Base-by-base conservation (phyloP, 345 rosid genomes). In the Linum tenue region DNA sequence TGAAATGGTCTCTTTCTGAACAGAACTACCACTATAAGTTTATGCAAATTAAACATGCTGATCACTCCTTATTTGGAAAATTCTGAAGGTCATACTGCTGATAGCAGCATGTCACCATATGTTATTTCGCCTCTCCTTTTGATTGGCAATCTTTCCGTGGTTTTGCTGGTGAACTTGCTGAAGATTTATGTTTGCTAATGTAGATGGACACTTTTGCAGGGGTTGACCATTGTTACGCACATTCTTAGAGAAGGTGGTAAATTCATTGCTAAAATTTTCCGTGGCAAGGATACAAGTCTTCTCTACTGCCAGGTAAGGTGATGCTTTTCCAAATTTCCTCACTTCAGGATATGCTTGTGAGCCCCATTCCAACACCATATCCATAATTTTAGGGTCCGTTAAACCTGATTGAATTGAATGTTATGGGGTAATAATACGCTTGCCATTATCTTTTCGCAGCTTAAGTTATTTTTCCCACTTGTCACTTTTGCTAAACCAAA, bases 211-310 rank as follows among this genome's bases (percentile, higher is more conserved):
- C 1, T 2, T 4, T 67, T 77, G 43, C 78, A 94, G 97, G 99
- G 96, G 42, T 81, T 90, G 74, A 94, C 99, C 0, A 82, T 90
- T 76, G 97, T 88, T 63, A 75, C 92, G 42, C 97, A 88, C 77
- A 68, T 94, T 37, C 97, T 88, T 66, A 83, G 82, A 84, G 88
- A 81, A 81, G 97, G 96, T 74, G 99, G 97, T 42, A 88, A 82
- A 72, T 90, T 90, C 68, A 85, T 94, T 17, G 88, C 99, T 6
- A 94, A 90, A 75, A 88, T 94, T 73, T 94, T 94, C 75, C 92
- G 97, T n/a, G 99, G 99, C 69, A 94, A 94, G 75, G 99, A 94
- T 84, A 90, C 99, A 5, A 87, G 91, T 80, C 97, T 94, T 56
- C 80, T 94, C 37, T 94, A 90, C 67, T 84, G 92, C 79, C 97